Conservation (phyloP, 257 asterid species). For the Jacaranda mimosifolia region DNA sequence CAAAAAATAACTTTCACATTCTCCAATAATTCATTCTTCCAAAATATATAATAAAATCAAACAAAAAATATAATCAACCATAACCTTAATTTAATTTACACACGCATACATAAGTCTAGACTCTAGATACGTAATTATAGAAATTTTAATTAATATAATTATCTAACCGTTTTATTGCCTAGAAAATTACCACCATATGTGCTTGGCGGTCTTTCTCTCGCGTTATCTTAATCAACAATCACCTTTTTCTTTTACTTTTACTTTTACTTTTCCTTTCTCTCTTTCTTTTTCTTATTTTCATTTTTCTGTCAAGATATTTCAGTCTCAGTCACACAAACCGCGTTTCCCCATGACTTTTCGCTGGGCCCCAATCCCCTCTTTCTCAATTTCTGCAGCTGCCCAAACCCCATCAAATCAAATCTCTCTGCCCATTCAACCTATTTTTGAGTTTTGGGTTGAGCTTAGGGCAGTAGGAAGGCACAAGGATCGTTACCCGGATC, state of each 20-base stretch:
- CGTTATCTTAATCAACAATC: background rate
- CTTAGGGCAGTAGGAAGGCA: slow-evolving; percentile 15
- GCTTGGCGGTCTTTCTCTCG: background rate
- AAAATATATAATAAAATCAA: too few relatives aligned
- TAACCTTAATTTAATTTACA: too few relatives aligned
- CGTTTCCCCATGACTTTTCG: slow-evolving; percentile 48
- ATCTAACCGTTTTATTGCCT: too few relatives aligned
- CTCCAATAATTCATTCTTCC: too few relatives aligned
- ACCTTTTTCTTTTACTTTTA: slow-evolving; percentile 6
- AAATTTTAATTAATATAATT: too few relatives aligned
- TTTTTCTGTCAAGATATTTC: slow-evolving; percentile 1
- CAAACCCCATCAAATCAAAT: slow-evolving; percentile 14
- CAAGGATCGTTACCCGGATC: slow-evolving; percentile 5
- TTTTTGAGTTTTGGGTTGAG: slow-evolving; percentile 27
- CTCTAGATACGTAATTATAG: too few relatives aligned
- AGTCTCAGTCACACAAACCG: slow-evolving; percentile 45
- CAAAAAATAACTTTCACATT: too few relatives aligned
- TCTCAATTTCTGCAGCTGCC: slow-evolving; percentile 40
- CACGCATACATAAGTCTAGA: too few relatives aligned
- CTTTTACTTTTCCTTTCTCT: slow-evolving; percentile 1
- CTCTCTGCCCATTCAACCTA: slow-evolving; percentile 32
- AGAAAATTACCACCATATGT: background rate
- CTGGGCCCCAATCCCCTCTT: slow-evolving; percentile 40
- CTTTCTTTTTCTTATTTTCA: background rate
- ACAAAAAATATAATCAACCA: too few relatives aligned